Evolutionary conservation across 768 basidiomycete genomes (phyloP).

Genomic region (Polyporus arcularius): DNA sequence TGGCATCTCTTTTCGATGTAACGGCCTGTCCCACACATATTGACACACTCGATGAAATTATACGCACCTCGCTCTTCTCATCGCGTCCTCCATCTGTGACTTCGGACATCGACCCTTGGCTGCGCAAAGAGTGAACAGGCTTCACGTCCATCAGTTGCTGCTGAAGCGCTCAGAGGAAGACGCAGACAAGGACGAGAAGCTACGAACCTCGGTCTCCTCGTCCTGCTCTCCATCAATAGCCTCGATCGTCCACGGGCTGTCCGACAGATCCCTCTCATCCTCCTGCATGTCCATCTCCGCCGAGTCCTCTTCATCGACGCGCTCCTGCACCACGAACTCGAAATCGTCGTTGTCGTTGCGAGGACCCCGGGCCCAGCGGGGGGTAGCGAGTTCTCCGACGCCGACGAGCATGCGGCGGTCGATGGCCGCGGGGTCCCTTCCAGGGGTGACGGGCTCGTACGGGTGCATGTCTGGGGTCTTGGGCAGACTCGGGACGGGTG

Average conservation of each 20-base stretch:
- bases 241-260: slow-evolving; percentile 89
- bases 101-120: slow-evolving; percentile 43
- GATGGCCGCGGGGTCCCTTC: slow-evolving; percentile 73
- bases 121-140: slow-evolving; percentile 52
- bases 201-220: slow-evolving; percentile 65
- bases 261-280: slow-evolving; percentile 56
- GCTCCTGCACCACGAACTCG: slow-evolving; percentile 32
- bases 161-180: not conserved
- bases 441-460: slow-evolving; percentile 67
- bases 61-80: no score
- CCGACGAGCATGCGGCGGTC: slow-evolving; percentile 90
- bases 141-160: slow-evolving; percentile 42
- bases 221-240: slow-evolving; percentile 80
- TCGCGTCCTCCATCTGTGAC: slow-evolving; percentile 67
- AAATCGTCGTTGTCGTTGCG: slow-evolving; percentile 35
- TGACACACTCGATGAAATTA: no score
- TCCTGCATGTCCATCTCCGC: slow-evolving; percentile 23
- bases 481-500: slow-evolving; percentile 46
- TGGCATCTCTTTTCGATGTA: no score
- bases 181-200: slow-evolving; percentile 7
- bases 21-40: no score
- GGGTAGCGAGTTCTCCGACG: slow-evolving; percentile 95
- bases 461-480: slow-evolving; percentile 63
- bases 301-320: slow-evolving; percentile 37
- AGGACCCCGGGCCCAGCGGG: slow-evolving; percentile 76